Conservation (phyloP, 1,284 basidiomycete genomes). For the Ceratobasidium sp. region DNA sequence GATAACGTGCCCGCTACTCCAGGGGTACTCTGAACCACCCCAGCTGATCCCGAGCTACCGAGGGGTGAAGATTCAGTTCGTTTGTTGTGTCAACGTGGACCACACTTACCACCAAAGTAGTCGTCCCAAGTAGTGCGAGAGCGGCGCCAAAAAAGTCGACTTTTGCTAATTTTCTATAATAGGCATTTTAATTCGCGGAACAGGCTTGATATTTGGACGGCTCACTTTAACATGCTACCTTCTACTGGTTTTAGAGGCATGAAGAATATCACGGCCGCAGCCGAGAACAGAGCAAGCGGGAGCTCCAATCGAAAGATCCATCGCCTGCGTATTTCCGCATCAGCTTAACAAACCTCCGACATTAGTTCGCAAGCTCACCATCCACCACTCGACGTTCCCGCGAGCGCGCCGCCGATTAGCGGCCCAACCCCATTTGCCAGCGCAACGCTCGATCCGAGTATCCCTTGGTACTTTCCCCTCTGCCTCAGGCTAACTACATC, state of each 20-base stretch:
- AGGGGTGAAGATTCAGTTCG: neutral
- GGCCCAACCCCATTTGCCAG: conserved; percentile 44
- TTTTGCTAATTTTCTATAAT: conserved; percentile 6
- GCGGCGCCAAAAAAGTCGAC: conserved; percentile 8
- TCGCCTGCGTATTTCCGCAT: neutral
- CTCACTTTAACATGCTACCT: conserved; percentile 50
- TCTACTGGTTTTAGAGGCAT: conserved; percentile 57
- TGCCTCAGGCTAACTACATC: conserved; percentile 52
- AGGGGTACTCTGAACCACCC: conserved; percentile 20
- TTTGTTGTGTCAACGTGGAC: neutral
- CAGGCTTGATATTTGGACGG: neutral
- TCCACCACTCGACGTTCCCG: conserved; percentile 52
- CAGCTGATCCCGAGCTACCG: conserved; percentile 19
- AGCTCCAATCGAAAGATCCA: conserved; percentile 54
- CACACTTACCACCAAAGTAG: neutral
- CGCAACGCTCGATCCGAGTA: conserved; percentile 43
- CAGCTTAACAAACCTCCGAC: neutral
- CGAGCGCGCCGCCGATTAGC: conserved; percentile 44
- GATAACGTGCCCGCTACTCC: conserved; percentile 11
- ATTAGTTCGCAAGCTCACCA: conserved; percentile 5
- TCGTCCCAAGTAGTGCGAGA: conserved; percentile 1
- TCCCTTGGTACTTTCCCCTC: conserved; percentile 47
- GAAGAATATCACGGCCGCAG: conserved; percentile 55
- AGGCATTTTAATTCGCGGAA: neutral
- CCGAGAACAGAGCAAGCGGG: conserved; percentile 53